Evolutionary conservation across 768 basidiomycete genomes (phyloP), one percentile per base, ranked within the genome.

Genomic region (Suillus bovinus): DNA sequence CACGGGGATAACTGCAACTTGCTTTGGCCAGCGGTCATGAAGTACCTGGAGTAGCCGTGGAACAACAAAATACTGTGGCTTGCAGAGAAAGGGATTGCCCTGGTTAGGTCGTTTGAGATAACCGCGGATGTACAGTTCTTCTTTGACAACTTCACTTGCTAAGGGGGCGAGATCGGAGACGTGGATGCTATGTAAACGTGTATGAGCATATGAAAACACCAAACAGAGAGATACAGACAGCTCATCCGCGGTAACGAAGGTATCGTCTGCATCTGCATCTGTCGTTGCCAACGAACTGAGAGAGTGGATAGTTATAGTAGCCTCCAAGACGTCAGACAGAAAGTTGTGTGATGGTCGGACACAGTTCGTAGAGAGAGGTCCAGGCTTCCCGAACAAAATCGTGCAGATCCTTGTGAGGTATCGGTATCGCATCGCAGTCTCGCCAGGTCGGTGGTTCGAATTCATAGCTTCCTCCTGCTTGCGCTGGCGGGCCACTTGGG

Each of bases 81-180:
- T 6, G 17, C 24, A 17, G 38, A 39, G 38, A 27, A 24, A 27
- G 29, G 17, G 11, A 29, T 39, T 17, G 10, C 38, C 38, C 22
- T 33, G 64, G 57, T 53, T 7, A 49, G 69, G 70, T 54, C 66
- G 61, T 61, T 61, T 68, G 47, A 71, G 20, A 63, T 73, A 75
- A 20, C 73, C 73, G 58, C 64, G 64, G 58, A 50, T 41, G 53
- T 70, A 74, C 3, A 74, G 63, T 53, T 74, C 73, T 56, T 74
- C 65, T 58, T 61, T 73, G 58, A 74, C 58, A 11, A n/a, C 38
- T 56, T 75, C 63, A 22, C 73, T 73, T 1, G 73, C 73, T 36
- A 75, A 56, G 11, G 71, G 72, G 0, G 65, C 65, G 31, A 73
- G 64, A 64, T 58, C 53, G 36, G 38, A 50, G 24, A 33, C 22